Evolutionary conservation across 2,329 filamentous ascomycete genomes (phyloP), one percentile per base, ranked within the genome.

Genomic region (Aspergillus japonicus): DNA sequence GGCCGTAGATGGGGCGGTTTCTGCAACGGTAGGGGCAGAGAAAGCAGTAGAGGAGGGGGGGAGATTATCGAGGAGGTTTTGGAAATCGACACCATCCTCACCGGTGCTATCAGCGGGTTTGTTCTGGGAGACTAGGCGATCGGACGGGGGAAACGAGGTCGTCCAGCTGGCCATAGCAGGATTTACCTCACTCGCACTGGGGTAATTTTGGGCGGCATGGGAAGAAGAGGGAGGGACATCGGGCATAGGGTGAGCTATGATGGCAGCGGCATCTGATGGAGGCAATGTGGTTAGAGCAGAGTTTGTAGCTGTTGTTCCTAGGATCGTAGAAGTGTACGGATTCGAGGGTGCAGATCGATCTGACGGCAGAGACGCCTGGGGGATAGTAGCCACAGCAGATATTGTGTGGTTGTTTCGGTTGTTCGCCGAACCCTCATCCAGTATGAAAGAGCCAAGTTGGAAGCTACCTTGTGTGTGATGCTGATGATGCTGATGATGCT

Each of bases 31-130:
- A 63, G 66, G 67, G 54, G 64, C 63, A 60, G 67, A 65, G 31
- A 67, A 65, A 63, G 68, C 68, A 56, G 70, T 64, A 48, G 66
- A 64, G 31, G 72, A 73, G 50, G 75, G 72, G 60, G 78, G 74
- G 42, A 81, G 73, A 67, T 80, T 81, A 72, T 81, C 78, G 68
- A 82, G 75, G 58, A 82, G 69, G 58, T 74, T 78, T 68, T 81
- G 79, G 66, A 79, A 80, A 67, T 81, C 77, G 68, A 81, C 76
- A 61, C 77, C 80, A 57, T 69, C 71, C 62, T 75, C 71, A 59
- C 64, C 64, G 60, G 63, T 59, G 53, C 62, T 64, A 63, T 68
- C 59, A 26, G 64, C 62, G 49, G 55, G 50, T 52, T 50, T 64
- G 57, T 69, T 64, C 57, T 66, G 66, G 54, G 61, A 31, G 59